phyloP scores from a whole-genome alignment of 441 rosid species.

The Omphalea diandra region DNA sequence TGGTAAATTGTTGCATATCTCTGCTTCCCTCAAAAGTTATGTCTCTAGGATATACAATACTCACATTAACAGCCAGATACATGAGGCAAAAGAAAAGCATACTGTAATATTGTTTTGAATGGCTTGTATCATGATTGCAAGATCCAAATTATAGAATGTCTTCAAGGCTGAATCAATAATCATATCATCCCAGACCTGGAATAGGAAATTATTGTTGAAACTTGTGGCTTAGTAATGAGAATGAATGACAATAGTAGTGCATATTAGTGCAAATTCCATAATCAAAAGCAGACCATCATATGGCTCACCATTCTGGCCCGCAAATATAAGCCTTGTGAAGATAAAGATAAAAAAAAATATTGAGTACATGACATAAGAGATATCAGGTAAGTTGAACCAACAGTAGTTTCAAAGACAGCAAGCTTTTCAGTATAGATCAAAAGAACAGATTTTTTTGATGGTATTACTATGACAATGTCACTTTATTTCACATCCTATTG shows the following conservation, averaged over 20 bases:
- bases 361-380: not conserved
- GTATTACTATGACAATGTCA: not conserved
- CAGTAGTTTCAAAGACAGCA: not conserved
- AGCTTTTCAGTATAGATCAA: not conserved
- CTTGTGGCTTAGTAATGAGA: conserved; percentile 9
- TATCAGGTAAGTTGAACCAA: not conserved
- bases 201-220: conserved; percentile 19
- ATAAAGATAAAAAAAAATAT: no score
- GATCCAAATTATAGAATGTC: conserved; percentile 60
- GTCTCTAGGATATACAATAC: not conserved
- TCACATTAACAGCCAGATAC: not conserved
- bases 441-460: not conserved
- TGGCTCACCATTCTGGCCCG: conserved; percentile 3
- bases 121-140: conserved; percentile 60
- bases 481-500: not conserved
- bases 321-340: not conserved
- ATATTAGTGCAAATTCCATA: conserved; percentile 6
- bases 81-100: conserved; percentile 26
- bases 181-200: conserved; percentile 90
- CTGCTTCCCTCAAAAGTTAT: not conserved
- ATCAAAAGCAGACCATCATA: not conserved
- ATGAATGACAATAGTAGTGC: not conserved
- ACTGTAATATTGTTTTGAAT: conserved; percentile 71
- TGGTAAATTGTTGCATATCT: not conserved
- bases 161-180: conserved; percentile 76